Evolutionary conservation across 768 basidiomycete species (phyloP).

Genomic region (Mycena venus): DNA sequence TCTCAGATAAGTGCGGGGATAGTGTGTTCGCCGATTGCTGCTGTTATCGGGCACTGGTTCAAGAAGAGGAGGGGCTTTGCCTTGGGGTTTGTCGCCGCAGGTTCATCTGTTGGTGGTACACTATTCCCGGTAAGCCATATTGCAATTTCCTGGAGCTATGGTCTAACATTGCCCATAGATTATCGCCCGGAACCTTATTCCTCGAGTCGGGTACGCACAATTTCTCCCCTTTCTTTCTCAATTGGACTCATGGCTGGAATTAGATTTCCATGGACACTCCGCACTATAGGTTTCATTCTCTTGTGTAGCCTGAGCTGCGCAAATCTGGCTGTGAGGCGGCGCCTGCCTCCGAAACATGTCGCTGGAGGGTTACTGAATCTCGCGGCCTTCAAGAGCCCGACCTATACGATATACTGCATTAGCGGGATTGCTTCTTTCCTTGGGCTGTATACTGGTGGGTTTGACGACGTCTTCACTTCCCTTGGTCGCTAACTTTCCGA

Average conservation of each 20-base stretch:
- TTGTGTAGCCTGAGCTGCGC: constrained; percentile 61
- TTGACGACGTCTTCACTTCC: not conserved
- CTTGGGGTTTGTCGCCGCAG: constrained; percentile 65
- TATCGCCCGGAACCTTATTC: constrained; percentile 63
- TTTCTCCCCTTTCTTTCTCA: not conserved
- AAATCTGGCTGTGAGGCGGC: constrained; percentile 60
- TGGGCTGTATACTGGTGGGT: constrained; percentile 75
- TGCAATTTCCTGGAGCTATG: not conserved
- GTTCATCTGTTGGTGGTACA: constrained; percentile 73
- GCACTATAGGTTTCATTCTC: constrained; percentile 72
- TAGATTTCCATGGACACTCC: constrained; percentile 80
- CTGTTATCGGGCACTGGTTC: constrained; percentile 76
- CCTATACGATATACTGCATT: constrained; percentile 70
- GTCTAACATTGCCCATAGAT: constrained; percentile 41
- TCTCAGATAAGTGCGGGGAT: constrained; percentile 54
- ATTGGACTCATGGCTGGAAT: not conserved
- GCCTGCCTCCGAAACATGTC: constrained; percentile 65
- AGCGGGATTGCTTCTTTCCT: constrained; percentile 71
- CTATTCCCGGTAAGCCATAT: constrained; percentile 56
- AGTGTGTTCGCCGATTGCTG: constrained; percentile 65
- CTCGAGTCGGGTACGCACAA: constrained; percentile 60
- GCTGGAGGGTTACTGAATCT: constrained; percentile 68
- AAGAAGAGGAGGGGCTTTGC: constrained; percentile 65
- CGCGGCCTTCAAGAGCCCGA: constrained; percentile 50
- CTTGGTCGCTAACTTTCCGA: constrained; percentile 35